Conservation (phyloP, 2,329 filamentous ascomycete species). For the Arachnopeziza araneosa region DNA sequence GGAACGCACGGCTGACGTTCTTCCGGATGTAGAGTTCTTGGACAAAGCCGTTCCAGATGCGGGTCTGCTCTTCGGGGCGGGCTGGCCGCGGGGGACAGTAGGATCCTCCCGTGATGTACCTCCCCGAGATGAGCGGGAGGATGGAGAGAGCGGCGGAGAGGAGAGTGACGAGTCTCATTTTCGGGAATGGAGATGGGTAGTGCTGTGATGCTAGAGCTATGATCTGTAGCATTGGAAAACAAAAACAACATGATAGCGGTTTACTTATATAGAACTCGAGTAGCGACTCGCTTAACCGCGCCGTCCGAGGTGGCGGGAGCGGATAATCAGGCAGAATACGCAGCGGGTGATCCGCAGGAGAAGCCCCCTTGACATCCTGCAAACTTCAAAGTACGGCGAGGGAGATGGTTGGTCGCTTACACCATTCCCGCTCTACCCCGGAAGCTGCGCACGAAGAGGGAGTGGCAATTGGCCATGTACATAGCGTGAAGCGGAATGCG, state of each 20-base stretch:
- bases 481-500: not conserved
- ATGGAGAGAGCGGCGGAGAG: not conserved
- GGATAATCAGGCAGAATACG: not conserved
- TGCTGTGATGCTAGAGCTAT: not conserved
- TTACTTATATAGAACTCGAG: not conserved
- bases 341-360: not conserved
- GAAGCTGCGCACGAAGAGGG: not conserved
- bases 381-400: not conserved
- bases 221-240: not conserved
- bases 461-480: not conserved
- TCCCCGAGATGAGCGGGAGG: not conserved
- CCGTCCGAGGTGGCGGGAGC: not conserved
- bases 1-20: not conserved
- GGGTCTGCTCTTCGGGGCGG: not conserved
- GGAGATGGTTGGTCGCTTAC: not conserved
- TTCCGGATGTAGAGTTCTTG: not conserved
- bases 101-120: not conserved
- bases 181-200: not conserved
- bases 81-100: not conserved
- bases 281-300: not conserved
- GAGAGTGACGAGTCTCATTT: not conserved
- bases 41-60: not conserved
- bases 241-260: not conserved
- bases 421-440: not conserved
- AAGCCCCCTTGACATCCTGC: not conserved